These are phyloP conservation scores for Inga leiocalycina DNA, from an alignment of 306 rosid genomes.

Conservation along the genomic window DNA sequence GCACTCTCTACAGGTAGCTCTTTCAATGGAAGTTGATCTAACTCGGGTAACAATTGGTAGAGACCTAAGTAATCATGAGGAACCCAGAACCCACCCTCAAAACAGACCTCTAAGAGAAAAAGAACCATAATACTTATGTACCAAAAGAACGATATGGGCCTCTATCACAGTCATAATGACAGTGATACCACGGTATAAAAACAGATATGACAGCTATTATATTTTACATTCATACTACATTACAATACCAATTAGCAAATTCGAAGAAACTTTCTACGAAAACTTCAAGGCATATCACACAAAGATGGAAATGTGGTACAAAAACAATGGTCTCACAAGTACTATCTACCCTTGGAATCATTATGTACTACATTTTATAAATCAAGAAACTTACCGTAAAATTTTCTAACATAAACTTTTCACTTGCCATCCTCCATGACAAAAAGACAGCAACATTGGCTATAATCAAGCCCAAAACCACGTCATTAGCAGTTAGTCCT, in stretches of 20 bases:
- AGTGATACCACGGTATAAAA: neutral
- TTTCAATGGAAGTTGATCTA: neutral
- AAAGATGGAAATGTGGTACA: slow-evolving; percentile 15
- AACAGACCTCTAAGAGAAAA: neutral
- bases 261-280: neutral
- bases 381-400: slow-evolving; percentile 72
- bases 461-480: slow-evolving; percentile 70
- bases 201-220: neutral
- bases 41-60: neutral
- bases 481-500: slow-evolving; percentile 44
- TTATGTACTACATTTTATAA: slow-evolving; percentile 31
- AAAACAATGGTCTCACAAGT: slow-evolving; percentile 27
- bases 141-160: neutral
- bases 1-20: neutral
- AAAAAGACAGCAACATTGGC: slow-evolving; percentile 71
- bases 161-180: neutral
- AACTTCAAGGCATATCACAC: slow-evolving; percentile 16
- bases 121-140: neutral
- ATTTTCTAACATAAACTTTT: slow-evolving; percentile 64
- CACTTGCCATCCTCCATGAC: slow-evolving; percentile 60
- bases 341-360: slow-evolving; percentile 22
- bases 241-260: neutral
- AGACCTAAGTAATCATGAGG: neutral
- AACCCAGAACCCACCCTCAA: neutral
- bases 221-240: neutral